These are phyloP conservation scores for Apiospora pterosperma DNA, from an alignment of 2,329 filamentous ascomycete genomes.

Conservation along the genomic window DNA sequence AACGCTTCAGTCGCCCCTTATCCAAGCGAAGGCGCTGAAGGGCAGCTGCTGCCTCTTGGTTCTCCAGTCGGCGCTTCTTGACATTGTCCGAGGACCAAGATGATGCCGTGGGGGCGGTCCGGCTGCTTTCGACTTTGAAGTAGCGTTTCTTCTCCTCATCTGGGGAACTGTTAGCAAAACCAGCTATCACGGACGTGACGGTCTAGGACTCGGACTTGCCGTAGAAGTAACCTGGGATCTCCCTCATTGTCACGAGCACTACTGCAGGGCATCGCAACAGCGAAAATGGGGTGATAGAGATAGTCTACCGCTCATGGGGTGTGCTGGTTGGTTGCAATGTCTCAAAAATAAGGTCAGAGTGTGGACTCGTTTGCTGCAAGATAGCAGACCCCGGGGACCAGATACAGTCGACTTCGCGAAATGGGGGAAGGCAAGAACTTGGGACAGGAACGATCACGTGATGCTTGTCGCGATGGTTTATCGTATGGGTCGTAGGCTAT, in stretches of 20 bases:
- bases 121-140: conserved; percentile 62
- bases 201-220: conserved; percentile 30
- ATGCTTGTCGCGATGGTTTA: background rate
- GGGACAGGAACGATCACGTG: background rate
- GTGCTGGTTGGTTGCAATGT: too few relatives aligned
- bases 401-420: background rate
- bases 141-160: conserved; percentile 60
- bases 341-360: too few relatives aligned
- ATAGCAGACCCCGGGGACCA: background rate
- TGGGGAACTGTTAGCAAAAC: conserved; percentile 19
- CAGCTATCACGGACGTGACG: background rate
- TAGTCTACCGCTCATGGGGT: too few relatives aligned
- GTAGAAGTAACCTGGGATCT: conserved; percentile 54
- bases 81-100: conserved; percentile 57
- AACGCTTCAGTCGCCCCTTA: conserved; percentile 36
- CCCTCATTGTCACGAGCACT: conserved; percentile 13
- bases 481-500: background rate
- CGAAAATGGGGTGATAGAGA: background rate
- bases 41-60: conserved; percentile 30
- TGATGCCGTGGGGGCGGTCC: conserved; percentile 46
- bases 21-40: conserved; percentile 25
- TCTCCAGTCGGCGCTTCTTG: conserved; percentile 50
- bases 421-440: background rate
- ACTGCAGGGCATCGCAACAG: background rate
- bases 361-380: background rate